Evolutionary conservation across 441 rosid genomes (phyloP).

Genomic region (Eugenia klotzschiana): DNA sequence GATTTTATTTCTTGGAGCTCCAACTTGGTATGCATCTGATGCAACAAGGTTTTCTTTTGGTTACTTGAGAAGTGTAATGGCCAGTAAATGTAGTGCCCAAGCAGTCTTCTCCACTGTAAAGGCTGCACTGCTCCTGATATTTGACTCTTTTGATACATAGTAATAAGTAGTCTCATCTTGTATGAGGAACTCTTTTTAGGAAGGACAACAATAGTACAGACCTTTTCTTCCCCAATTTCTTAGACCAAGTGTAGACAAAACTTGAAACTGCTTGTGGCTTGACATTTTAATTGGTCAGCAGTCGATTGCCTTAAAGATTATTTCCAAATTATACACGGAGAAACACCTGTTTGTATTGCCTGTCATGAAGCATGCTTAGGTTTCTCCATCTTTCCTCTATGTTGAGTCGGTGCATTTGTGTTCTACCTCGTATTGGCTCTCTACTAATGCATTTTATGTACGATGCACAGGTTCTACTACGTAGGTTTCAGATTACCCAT

Average conservation of each 20-base stretch:
- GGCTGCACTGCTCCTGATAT: neutral
- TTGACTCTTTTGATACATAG: neutral
- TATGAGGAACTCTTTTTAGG: neutral
- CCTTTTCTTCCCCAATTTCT: neutral
- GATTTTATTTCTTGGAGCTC: neutral
- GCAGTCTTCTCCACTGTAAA: neutral
- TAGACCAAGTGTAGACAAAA: neutral
- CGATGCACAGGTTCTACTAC: slow-evolving; percentile 58
- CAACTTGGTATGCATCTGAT: neutral
- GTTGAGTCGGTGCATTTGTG: neutral
- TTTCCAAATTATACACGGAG: neutral
- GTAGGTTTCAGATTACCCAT: slow-evolving; percentile 70
- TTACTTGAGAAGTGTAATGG: neutral
- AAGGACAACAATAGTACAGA: neutral
- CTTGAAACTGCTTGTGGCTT: neutral
- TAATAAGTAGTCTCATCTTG: neutral
- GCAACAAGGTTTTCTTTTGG: neutral
- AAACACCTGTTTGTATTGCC: neutral
- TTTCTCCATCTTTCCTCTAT: neutral
- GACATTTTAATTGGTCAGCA: neutral
- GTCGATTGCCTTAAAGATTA: neutral
- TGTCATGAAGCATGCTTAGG: neutral
- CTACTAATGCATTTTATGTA: neutral
- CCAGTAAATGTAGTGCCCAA: neutral
- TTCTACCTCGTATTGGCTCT: neutral